Evolutionary conservation across 2,329 filamentous ascomycete genomes (phyloP).

Genomic region (Diaporthe destruens): DNA sequence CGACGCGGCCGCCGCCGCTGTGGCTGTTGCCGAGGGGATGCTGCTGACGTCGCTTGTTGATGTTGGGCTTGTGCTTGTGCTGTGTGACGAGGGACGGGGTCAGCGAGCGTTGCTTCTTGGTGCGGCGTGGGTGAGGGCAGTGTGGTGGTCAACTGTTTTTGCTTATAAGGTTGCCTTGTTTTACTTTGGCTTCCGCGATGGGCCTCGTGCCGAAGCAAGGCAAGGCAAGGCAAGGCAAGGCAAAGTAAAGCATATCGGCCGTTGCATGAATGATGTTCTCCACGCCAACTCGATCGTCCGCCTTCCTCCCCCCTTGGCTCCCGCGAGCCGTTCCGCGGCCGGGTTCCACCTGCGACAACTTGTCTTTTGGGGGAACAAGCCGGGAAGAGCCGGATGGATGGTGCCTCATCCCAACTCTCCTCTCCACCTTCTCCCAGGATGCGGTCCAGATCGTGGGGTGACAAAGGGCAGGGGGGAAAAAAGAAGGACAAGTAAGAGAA

Average conservation of each 20-base stretch:
- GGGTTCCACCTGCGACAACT: slow-evolving; percentile 14
- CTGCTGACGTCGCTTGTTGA: slow-evolving; percentile 22
- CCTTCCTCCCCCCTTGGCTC: neutral
- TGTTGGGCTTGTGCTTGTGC: neutral
- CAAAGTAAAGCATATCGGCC: neutral
- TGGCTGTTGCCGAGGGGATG: slow-evolving; percentile 40
- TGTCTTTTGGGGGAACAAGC: neutral
- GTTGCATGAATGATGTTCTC: slow-evolving; percentile 11
- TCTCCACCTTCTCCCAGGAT: too few relatives aligned
- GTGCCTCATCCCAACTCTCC: neutral
- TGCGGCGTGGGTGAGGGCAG: neutral
- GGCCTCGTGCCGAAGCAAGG: neutral
- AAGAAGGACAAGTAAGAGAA: too few relatives aligned
- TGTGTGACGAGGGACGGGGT: neutral
- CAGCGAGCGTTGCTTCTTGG: slow-evolving; percentile 11
- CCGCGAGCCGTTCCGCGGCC: slow-evolving; percentile 22
- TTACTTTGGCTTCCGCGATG: neutral
- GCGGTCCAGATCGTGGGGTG: neutral
- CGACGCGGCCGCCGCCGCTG: slow-evolving; percentile 28
- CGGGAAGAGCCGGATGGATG: neutral
- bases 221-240: too few relatives aligned
- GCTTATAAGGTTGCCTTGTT: neutral
- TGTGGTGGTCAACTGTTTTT: too few relatives aligned
- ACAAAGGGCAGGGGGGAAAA: neutral
- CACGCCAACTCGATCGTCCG: slow-evolving; percentile 12